Conservation (phyloP, 495 filamentous ascomycete genomes). For the Melanomma pulvis-pyrius region DNA sequence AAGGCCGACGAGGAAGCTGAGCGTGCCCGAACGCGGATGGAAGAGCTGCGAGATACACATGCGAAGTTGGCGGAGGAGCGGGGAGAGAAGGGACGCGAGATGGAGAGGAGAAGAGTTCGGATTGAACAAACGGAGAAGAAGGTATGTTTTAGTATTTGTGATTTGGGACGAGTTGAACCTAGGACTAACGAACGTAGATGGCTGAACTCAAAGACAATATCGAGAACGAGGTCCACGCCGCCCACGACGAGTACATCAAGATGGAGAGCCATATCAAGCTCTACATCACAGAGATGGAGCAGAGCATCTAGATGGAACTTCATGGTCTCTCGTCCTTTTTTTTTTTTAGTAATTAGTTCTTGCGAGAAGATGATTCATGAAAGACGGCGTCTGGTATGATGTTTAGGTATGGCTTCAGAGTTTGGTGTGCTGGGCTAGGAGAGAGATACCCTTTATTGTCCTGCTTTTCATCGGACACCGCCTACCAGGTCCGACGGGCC, state of each 20-base stretch:
- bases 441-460: too few relatives aligned
- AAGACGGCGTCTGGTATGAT: too few relatives aligned
- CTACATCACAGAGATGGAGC: slow-evolving; percentile 99
- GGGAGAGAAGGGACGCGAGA: slow-evolving; percentile 79
- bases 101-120: slow-evolving; percentile 83
- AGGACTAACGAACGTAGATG: slow-evolving; percentile 66
- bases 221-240: slow-evolving; percentile 83
- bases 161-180: background rate
- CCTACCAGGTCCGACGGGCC: too few relatives aligned
- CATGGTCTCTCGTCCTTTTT: background rate
- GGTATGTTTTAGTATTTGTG: slow-evolving; percentile 54
- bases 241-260: slow-evolving; percentile 92
- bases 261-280: slow-evolving; percentile 95
- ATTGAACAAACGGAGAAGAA: slow-evolving; percentile 99
- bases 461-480: too few relatives aligned
- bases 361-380: background rate
- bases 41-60: slow-evolving; percentile 81
- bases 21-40: slow-evolving; percentile 81
- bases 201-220: slow-evolving; percentile 94
- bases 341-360: background rate
- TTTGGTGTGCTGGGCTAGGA: too few relatives aligned
- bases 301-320: slow-evolving; percentile 51
- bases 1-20: slow-evolving; percentile 79
- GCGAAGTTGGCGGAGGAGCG: slow-evolving; percentile 80
- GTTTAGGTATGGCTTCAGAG: too few relatives aligned